phyloP scores from a whole-genome alignment of 345 rosid genomes.

The Cardiospermum halicacabum region DNA sequence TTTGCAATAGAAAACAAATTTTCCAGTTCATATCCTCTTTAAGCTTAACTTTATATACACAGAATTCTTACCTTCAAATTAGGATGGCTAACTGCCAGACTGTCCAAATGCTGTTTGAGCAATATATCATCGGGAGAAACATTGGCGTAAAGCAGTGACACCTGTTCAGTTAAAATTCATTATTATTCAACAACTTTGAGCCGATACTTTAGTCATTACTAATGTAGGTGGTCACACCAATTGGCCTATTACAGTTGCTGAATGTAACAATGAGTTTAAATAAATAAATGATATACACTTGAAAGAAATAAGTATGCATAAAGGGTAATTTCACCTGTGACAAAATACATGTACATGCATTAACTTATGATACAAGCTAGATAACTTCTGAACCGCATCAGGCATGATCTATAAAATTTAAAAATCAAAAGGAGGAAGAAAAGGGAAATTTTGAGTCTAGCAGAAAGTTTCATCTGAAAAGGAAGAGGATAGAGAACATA shows the following conservation, averaged over 20 bases:
- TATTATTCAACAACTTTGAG: constrained; percentile 2
- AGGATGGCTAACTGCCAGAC: constrained; percentile 73
- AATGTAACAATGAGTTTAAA: not conserved
- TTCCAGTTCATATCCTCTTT: not conserved
- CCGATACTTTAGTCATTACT: not conserved
- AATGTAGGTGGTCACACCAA: not conserved
- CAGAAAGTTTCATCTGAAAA: not conserved
- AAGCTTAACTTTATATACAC: constrained; percentile 2
- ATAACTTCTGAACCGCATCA: not conserved
- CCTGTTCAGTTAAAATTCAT: constrained; percentile 33
- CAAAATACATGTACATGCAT: not conserved
- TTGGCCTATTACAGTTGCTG: not conserved
- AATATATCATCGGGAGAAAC: constrained; percentile 92
- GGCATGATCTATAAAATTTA: not conserved
- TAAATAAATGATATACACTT: not conserved
- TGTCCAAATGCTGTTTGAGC: constrained; percentile 84
- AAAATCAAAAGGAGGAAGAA: not conserved
- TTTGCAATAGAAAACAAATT: constrained; percentile 3
- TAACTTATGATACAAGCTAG: not conserved
- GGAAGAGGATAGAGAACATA: no score
- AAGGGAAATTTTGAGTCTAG: not conserved
- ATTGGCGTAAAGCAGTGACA: constrained; percentile 81
- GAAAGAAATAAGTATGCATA: not conserved
- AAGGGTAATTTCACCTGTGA: not conserved
- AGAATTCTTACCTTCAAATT: constrained; percentile 61